Base-by-base conservation (phyloP, 345 rosid genomes). In the Eutrema japonicum region DNA sequence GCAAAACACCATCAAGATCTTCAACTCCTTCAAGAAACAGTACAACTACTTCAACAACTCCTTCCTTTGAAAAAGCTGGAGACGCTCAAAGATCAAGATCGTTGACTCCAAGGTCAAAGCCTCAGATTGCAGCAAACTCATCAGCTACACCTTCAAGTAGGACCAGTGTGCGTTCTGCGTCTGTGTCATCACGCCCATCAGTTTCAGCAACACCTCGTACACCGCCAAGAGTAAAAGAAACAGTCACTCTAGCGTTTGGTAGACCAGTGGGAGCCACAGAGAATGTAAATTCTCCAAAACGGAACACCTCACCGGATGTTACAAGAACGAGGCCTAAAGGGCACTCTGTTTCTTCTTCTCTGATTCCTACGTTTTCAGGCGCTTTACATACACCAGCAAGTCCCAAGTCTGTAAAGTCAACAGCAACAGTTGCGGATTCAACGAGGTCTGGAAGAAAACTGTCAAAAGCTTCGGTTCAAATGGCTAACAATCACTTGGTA, bases 401-500 rank as follows among this genome's bases (percentile, higher is more conserved):
- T 36, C 29, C 62, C 12, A 76, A 76, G 37, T 30, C 59, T 27
- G 14, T 53, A 10, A 76, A 76, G 45, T 41, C 70, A 61, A 36
- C 75, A 12, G 4, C 70, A 63, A 16, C 26, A 36, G 45, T 29
- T 76, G 35, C 60, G 8, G 71, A 69, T 6, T 41, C 71, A 62
- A 36, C 70, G 0, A 63, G 43, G 38, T 4, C 75, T 10, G 75
- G 75, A 47, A 76, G 14, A 3, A 76, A 12, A 54, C 0, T 69
- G 58, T 68, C 75, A 42, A 76, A 56, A 69, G 50, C 75, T 64
- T 76, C 79, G 3, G 51, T 76, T 57, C 79, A 76, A 53, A 29
- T 69, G 18, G 79, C 79, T 30, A 68, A 53, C 45, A 76, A 54
- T 30, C 75, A 76, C 59, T 45, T 76, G 79, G 79, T 76, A 76